Percentiles rank a stretch among this genome's conserved stretches.
phyloP scores from a whole-genome alignment of 75 land plant genomes.

The Pinus albicaulis region DNA sequence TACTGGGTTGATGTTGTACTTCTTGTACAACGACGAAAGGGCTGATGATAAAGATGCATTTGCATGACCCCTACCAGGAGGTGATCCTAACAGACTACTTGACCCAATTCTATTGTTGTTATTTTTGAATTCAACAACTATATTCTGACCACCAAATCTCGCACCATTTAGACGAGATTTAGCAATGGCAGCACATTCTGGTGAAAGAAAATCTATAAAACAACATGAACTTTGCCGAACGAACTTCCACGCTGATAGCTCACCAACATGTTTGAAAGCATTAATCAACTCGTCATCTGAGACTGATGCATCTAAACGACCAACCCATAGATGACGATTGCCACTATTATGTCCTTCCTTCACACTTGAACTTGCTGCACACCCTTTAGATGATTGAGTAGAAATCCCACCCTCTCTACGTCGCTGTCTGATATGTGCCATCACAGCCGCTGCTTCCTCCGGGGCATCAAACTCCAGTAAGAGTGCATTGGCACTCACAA shows the following conservation, averaged over 20 bases:
- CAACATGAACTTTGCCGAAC: slow-evolving; percentile 36
- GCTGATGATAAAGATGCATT: slow-evolving; percentile 32
- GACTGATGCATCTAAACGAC: slow-evolving; percentile 36
- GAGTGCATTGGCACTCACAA: slow-evolving; percentile 66
- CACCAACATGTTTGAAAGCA: slow-evolving; percentile 50
- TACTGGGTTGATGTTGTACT: slow-evolving; percentile 37
- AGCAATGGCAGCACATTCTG: slow-evolving; percentile 49
- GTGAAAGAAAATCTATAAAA: slow-evolving; percentile 46
- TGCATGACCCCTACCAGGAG: slow-evolving; percentile 29
- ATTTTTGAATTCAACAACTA: slow-evolving; percentile 50
- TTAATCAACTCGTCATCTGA: slow-evolving; percentile 45
- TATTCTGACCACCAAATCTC: slow-evolving; percentile 47
- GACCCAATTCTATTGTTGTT: slow-evolving; percentile 26
- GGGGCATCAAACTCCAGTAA: slow-evolving; percentile 80
- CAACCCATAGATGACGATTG: slow-evolving; percentile 49
- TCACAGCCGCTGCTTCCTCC: slow-evolving; percentile 78
- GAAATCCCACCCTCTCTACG: slow-evolving; percentile 47
- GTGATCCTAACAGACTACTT: slow-evolving; percentile 31
- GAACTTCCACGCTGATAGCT: slow-evolving; percentile 59
- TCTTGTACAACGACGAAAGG: slow-evolving; percentile 32
- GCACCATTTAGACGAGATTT: slow-evolving; percentile 48
- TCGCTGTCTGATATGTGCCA: slow-evolving; percentile 57
- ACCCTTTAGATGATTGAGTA: slow-evolving; percentile 11
- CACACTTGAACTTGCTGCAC: slow-evolving; percentile 8
- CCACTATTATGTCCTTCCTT: slow-evolving; percentile 24